phyloP scores from a whole-genome alignment of 2,329 filamentous ascomycete genomes.

The Talaromyces albobiverticillius region DNA sequence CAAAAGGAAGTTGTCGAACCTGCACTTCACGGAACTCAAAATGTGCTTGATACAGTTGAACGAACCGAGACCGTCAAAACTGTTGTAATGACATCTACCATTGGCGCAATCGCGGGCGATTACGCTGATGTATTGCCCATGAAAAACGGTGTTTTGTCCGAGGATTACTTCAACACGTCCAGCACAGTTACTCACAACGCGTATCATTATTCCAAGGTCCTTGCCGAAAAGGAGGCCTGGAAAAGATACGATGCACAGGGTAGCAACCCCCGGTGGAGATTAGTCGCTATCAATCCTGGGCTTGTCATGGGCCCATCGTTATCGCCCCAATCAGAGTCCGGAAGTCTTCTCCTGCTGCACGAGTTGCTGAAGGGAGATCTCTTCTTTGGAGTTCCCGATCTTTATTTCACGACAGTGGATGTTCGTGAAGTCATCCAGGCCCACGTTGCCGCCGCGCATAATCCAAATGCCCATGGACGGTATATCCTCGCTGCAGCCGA shows the following conservation, averaged over 20 bases:
- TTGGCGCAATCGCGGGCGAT: conserved; percentile 26
- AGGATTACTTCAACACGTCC: conserved; percentile 24
- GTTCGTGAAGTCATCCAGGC: conserved; percentile 18
- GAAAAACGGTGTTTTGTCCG: conserved; percentile 20
- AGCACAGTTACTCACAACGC: conserved; percentile 24
- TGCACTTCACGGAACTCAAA: conserved; percentile 24
- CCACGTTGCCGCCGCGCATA: conserved; percentile 15
- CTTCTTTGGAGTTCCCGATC: conserved; percentile 24
- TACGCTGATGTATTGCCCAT: conserved; percentile 22
- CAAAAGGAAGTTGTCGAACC: conserved; percentile 26
- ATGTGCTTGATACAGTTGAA: conserved; percentile 25
- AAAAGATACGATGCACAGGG: conserved; percentile 19
- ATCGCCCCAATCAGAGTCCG: conserved; percentile 22
- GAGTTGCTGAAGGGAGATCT: conserved; percentile 23
- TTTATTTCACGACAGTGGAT: conserved; percentile 21
- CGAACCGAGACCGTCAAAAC: conserved; percentile 21
- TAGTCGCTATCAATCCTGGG: conserved; percentile 26
- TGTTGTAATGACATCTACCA: conserved; percentile 27
- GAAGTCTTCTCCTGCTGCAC: conserved; percentile 26
- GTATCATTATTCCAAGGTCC: conserved; percentile 27
- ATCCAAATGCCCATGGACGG: conserved; percentile 11
- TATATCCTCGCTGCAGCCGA: conserved; percentile 16
- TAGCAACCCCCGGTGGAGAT: conserved; percentile 20
- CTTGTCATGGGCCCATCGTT: conserved; percentile 24
- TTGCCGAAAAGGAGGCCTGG: conserved; percentile 28